Evolutionary conservation across 306 rosid species (phyloP).

Genomic region (Senna tora): DNA sequence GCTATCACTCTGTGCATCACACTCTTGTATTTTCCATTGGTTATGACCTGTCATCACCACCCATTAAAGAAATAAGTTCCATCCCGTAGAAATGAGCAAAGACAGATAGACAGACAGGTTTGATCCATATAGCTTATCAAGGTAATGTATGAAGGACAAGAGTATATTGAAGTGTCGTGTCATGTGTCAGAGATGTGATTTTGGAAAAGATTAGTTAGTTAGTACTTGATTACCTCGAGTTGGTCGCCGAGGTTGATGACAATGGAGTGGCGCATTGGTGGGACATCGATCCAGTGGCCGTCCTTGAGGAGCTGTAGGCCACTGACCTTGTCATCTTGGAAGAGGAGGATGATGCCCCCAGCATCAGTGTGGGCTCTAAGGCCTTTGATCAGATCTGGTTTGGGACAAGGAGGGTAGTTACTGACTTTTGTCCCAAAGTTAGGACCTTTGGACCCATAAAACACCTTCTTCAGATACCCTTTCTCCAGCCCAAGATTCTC

Average conservation of each 20-base stretch:
- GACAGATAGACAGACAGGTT: no score
- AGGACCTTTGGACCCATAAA: slow-evolving; percentile 85
- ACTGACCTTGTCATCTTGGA: slow-evolving; percentile 95
- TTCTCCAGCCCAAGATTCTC: slow-evolving; percentile 90
- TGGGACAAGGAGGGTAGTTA: slow-evolving; percentile 95
- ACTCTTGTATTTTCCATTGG: slow-evolving; percentile 93
- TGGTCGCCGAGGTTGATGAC: slow-evolving; percentile 98
- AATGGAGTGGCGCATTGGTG: slow-evolving; percentile 94
- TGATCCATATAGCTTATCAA: no score
- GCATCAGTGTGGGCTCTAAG: slow-evolving; percentile 98
- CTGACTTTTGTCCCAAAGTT: slow-evolving; percentile 93
- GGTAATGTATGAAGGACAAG: no score
- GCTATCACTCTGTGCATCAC: slow-evolving; percentile 80
- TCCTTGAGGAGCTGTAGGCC: slow-evolving; percentile 96
- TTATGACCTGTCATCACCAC: slow-evolving; percentile 59
- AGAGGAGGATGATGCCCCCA: slow-evolving; percentile 91
- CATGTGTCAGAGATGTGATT: no score
- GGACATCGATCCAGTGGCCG: slow-evolving; percentile 86
- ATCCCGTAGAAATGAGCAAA: no score
- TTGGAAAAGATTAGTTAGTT: no score
- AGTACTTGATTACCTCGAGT: slow-evolving; percentile 67
- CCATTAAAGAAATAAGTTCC: no score
- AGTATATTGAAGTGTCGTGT: no score
- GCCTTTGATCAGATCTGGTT: slow-evolving; percentile 90
- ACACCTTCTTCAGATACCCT: slow-evolving; percentile 79